Percentiles rank a stretch among this genome's conserved stretches.
Evolutionary conservation across 2,329 filamentous ascomycete genomes (phyloP).

Genomic region (Rhinocladiella mackenziei): DNA sequence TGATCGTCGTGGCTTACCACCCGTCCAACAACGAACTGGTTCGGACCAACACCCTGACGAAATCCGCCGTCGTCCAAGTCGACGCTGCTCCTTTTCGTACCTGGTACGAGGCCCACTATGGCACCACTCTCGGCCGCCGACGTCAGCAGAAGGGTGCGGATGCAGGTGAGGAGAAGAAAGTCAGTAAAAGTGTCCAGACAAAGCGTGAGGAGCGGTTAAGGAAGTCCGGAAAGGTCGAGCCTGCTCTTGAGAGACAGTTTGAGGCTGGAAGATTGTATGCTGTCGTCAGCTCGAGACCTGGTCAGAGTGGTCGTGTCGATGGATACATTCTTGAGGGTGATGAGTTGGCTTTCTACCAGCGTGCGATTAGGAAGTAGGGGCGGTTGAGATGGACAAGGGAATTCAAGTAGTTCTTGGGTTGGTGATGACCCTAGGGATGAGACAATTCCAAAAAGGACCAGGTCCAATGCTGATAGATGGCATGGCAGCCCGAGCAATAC

Average conservation of each 20-base stretch:
- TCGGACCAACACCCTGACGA: constrained; percentile 99
- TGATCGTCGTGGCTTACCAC: constrained; percentile 98
- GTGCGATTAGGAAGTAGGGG: constrained; percentile 93
- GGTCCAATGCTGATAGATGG: neutral
- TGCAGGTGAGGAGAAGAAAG: constrained; percentile 68
- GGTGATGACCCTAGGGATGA: neutral
- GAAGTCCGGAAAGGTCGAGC: constrained; percentile 85
- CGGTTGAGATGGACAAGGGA: neutral
- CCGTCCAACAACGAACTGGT: constrained; percentile 99
- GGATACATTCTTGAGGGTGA: constrained; percentile 99
- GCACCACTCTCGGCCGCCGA: constrained; percentile 79
- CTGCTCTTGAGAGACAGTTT: constrained; percentile 94
- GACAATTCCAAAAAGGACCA: too few species aligned
- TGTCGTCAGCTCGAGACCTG: constrained; percentile 85
- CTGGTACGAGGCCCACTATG: constrained; percentile 99
- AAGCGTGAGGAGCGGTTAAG: constrained; percentile 90
- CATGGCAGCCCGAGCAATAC: neutral
- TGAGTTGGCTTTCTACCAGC: constrained; percentile 99
- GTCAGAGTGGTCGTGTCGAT: constrained; percentile 93
- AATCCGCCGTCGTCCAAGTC: constrained; percentile 96
- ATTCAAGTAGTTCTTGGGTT: neutral
- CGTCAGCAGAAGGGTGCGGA: constrained; percentile 70
- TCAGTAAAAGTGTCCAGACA: constrained; percentile 91
- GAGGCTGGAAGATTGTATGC: constrained; percentile 97
- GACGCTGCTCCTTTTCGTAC: constrained; percentile 98